Evolutionary conservation across 2,329 filamentous ascomycete species (phyloP), one percentile per base, ranked within the genome.

Genomic region (Pseudogymnoascus sp.): DNA sequence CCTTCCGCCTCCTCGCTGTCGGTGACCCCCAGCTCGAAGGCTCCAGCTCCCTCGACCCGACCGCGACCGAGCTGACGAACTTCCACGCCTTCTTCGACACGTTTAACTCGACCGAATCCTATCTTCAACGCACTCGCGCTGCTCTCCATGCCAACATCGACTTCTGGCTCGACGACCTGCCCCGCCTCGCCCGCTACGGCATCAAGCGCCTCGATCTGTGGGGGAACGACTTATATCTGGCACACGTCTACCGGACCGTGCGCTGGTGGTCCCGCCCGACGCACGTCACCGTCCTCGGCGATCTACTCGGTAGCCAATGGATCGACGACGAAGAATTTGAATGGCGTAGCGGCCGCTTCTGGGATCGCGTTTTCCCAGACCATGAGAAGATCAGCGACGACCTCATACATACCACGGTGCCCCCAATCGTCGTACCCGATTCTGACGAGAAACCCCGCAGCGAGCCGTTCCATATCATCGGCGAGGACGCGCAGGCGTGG

Each of bases 281-380:
- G 0, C 94, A 99, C 72, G 84, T 94, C 18, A 86, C 89, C 0
- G 91, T 97, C 0, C 79, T 99, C 3, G 94, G 94, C 2, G 94
- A 99, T 72, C 77, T 99, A 62, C 77, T 99, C 8, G 94, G 94
- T 8, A 96, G 91, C 69, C 94, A 99, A 73, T 99, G 94, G 94
- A 89, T 99, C 64, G 82, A 82, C 58, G 86, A 96, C 70, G 82
- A 81, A 30, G 94, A 99, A 74, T 99, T 99, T 71, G 81, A 84
- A 63, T 78, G 78, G 63, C 83, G 94, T 38, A 87, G 85, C 14
- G 74, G 76, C 67, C 79, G 93, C 38, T 97, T 87, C 75, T 97
- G 93, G 93, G 79, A 84, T 62, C 80, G 87, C 5, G 87, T 94
- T 2, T 91, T 97, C 72, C 78, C 74, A n/a, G 85, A 85, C 5